Evolutionary conservation across 768 basidiomycete species (phyloP).

Genomic region (Cystofilobasidium capitatum): DNA sequence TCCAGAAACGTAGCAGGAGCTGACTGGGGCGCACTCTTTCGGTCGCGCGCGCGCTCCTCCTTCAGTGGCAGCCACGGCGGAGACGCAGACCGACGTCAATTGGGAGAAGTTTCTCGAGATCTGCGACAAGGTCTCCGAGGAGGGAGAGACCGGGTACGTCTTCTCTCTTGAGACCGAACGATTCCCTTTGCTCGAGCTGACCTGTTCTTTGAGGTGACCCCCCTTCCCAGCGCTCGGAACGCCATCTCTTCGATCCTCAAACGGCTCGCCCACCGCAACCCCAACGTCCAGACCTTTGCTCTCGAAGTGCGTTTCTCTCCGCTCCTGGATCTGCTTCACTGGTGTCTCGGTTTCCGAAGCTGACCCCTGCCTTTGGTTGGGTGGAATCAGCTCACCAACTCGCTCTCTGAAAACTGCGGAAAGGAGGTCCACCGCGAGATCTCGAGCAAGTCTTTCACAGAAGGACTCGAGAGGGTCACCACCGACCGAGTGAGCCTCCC

Average conservation of each 20-base stretch:
- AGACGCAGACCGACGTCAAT: constrained; percentile 86
- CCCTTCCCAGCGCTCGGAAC: constrained; percentile 62
- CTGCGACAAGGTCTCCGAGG: constrained; percentile 92
- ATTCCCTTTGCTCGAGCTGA: background rate
- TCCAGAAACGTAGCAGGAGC: constrained; percentile 9
- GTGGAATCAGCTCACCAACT: constrained; percentile 63
- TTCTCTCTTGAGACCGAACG: no score
- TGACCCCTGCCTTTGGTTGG: background rate
- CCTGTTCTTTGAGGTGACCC: background rate
- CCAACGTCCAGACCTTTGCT: constrained; percentile 92
- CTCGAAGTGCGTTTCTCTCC: constrained; percentile 47
- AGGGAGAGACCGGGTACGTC: constrained; percentile 70
- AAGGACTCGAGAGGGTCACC: constrained; percentile 73
- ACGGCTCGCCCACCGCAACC: constrained; percentile 83
- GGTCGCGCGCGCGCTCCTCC: background rate
- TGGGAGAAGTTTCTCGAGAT: constrained; percentile 90
- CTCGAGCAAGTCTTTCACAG: constrained; percentile 80
- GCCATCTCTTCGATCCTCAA: constrained; percentile 77
- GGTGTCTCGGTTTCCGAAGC: background rate
- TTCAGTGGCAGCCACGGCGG: constrained; percentile 89
- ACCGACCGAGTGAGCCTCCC: constrained; percentile 62
- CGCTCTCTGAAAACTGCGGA: constrained; percentile 83
- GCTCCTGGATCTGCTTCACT: background rate
- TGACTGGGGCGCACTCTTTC: constrained; percentile 5
- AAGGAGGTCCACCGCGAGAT: constrained; percentile 73